Conservation (phyloP, 768 basidiomycete species). For the Polyporus arcularius region DNA sequence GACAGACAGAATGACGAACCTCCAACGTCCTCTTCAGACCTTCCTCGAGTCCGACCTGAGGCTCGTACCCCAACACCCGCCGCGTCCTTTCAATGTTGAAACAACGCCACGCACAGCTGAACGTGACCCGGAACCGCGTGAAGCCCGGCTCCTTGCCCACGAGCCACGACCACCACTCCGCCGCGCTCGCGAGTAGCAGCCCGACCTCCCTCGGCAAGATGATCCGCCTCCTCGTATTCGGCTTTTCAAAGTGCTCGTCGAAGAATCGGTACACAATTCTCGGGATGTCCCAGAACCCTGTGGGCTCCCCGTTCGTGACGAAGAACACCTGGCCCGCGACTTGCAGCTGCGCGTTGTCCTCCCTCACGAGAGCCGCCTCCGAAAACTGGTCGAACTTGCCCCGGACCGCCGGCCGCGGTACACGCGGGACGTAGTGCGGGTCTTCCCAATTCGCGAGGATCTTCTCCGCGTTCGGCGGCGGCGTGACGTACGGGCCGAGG, state of each 20-base stretch:
- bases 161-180: conserved; percentile 75
- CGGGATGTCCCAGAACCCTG: conserved; percentile 95
- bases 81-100: conserved; percentile 95
- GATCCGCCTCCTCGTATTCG: conserved; percentile 43
- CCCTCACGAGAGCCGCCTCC: conserved; percentile 56
- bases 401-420: conserved; percentile 58
- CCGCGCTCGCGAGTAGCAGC: conserved; percentile 64
- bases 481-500: conserved; percentile 76
- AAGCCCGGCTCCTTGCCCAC: conserved; percentile 82
- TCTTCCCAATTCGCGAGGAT: conserved; percentile 59
- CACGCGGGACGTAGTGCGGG: conserved; percentile 43
- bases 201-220: conserved; percentile 67
- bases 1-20: conserved; percentile 41
- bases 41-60: conserved; percentile 84
- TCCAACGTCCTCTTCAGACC: conserved; percentile 79
- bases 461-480: conserved; percentile 55
- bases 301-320: conserved; percentile 96
- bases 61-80: conserved; percentile 91
- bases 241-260: conserved; percentile 52
- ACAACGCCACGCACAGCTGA: conserved; percentile 77
- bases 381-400: conserved; percentile 79
- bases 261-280: conserved; percentile 72
- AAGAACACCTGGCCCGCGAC: conserved; percentile 95
- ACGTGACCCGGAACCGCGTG: conserved; percentile 82
- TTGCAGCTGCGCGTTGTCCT: conserved; percentile 58